A percentile compares a stretch with the other conserved stretches of the same genome.
Conservation (phyloP, 1,284 basidiomycete species). For the Heterobasidion occidentale region DNA sequence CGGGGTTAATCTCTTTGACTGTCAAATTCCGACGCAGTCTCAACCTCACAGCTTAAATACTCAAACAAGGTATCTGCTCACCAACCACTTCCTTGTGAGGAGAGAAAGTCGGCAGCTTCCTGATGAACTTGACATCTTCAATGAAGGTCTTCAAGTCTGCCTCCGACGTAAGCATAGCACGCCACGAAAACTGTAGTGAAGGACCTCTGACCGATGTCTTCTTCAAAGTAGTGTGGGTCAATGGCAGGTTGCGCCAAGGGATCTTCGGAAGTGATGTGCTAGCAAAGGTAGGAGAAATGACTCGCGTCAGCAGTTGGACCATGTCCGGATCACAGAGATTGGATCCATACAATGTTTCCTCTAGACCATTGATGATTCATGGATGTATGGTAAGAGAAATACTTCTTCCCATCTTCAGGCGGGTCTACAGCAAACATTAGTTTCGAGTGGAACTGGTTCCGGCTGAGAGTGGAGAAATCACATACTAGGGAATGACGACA, state of each 20-base stretch:
- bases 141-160: slow-evolving; percentile 34
- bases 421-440: slow-evolving; percentile 13
- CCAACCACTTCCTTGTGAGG: slow-evolving; percentile 34
- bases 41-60: not conserved
- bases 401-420: slow-evolving; percentile 22
- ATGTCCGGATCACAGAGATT: too few species aligned
- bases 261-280: slow-evolving; percentile 32
- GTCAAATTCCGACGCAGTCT: not conserved
- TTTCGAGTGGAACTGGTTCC: too few species aligned
- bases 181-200: slow-evolving; percentile 1
- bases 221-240: slow-evolving; percentile 41
- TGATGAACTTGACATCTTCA: slow-evolving; percentile 35
- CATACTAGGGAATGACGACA: slow-evolving; percentile 18
- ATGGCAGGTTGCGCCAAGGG: slow-evolving; percentile 32
- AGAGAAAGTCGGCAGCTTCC: slow-evolving; percentile 30
- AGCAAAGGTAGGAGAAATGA: too few species aligned
- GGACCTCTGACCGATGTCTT: slow-evolving; percentile 31
- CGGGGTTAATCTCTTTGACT: slow-evolving; percentile 29
- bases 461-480: not conserved
- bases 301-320: too few species aligned
- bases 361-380: slow-evolving; percentile 28
- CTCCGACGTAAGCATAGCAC: not conserved
- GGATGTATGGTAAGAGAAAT: slow-evolving; percentile 22
- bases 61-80: not conserved
- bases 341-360: slow-evolving; percentile 28